Conservation (phyloP, 2,329 filamentous ascomycete genomes). For the Ceratocystis lukuohia region DNA sequence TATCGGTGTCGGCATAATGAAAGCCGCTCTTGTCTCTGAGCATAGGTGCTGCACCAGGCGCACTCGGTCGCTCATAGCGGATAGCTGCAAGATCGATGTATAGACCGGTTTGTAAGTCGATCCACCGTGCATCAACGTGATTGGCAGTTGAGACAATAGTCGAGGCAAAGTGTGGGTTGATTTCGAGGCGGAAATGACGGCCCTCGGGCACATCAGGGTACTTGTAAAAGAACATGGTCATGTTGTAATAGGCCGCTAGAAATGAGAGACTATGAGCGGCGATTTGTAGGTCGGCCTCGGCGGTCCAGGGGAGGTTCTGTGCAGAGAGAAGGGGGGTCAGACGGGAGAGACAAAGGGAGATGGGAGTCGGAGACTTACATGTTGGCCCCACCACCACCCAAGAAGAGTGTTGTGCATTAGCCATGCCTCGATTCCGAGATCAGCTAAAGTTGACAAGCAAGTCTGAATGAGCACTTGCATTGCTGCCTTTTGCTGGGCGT, state of each 20-base stretch:
- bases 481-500: constrained; percentile 46
- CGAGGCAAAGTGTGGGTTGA: constrained; percentile 33
- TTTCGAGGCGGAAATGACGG: constrained; percentile 36
- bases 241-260: constrained; percentile 55
- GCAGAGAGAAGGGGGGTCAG: constrained; percentile 12
- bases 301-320: constrained; percentile 62
- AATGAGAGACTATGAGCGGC: constrained; percentile 50
- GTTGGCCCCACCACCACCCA: constrained; percentile 74
- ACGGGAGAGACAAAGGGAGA: background rate
- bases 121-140: constrained; percentile 35
- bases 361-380: constrained; percentile 24
- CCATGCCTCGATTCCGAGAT: constrained; percentile 62
- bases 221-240: constrained; percentile 34
- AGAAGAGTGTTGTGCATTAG: constrained; percentile 72
- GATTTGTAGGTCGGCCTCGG: constrained; percentile 64
- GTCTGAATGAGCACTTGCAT: constrained; percentile 56
- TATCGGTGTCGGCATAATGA: constrained; percentile 37
- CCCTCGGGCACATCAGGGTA: constrained; percentile 29
- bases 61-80: constrained; percentile 34
- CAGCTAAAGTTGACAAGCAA: constrained; percentile 54
- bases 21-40: constrained; percentile 40
- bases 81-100: constrained; percentile 41
- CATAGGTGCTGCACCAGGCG: constrained; percentile 30
- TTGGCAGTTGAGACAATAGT: constrained; percentile 25
- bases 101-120: constrained; percentile 34